phyloP scores from a whole-genome alignment of 768 basidiomycete genomes.

The Tephrocybe sp. region DNA sequence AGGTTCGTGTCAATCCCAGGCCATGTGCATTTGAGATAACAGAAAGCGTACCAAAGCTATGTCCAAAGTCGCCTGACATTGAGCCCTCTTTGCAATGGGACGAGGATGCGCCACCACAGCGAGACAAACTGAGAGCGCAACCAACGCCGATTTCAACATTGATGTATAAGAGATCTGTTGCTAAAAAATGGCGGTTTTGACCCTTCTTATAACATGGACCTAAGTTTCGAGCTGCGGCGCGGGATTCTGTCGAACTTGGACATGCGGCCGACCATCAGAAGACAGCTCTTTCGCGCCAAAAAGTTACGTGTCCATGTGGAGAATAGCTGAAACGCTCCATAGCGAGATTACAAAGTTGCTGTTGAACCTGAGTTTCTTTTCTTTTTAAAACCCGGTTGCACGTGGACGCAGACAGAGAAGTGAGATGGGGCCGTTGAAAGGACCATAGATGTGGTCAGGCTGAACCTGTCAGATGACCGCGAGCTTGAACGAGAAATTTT shows the following conservation, averaged over 20 bases:
- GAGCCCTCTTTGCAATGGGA: conserved; percentile 13
- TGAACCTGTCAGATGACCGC: neutral
- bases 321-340: too few species aligned
- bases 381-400: neutral
- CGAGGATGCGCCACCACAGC: conserved; percentile 5
- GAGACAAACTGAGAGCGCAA: neutral
- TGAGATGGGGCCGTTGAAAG: neutral
- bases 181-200: too few species aligned
- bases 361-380: too few species aligned
- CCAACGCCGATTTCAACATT: neutral
- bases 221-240: too few species aligned
- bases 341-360: too few species aligned
- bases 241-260: too few species aligned
- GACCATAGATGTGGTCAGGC: neutral
- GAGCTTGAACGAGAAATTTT: neutral
- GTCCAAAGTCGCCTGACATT: conserved; percentile 18
- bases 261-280: too few species aligned
- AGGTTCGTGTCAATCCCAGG: neutral
- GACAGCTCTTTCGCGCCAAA: too few species aligned
- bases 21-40: neutral
- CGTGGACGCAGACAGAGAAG: neutral
- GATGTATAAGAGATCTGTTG: neutral
- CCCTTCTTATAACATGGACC: too few species aligned
- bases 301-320: too few species aligned
- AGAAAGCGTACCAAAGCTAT: conserved; percentile 10